These are phyloP conservation scores for Geopyxis carbonaria DNA, from an alignment of 495 filamentous ascomycete species.

Conservation along the genomic window DNA sequence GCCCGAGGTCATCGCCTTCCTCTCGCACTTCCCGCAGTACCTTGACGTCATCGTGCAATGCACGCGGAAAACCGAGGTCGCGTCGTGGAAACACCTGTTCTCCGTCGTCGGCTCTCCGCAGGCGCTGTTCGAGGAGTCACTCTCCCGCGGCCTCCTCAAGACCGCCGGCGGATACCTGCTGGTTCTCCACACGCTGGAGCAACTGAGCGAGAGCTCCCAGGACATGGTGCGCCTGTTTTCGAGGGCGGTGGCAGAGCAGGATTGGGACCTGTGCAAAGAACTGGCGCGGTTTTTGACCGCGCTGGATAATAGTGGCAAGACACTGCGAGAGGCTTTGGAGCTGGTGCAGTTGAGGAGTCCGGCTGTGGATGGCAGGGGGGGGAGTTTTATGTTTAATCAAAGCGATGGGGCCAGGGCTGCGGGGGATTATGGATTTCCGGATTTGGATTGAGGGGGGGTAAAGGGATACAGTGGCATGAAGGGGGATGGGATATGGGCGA, in stretches of 20 bases:
- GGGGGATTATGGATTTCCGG: constrained; percentile 16
- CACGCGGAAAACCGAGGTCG: constrained; percentile 89
- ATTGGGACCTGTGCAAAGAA: constrained; percentile 96
- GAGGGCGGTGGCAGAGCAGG: constrained; percentile 63
- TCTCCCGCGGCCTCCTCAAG: constrained; percentile 70
- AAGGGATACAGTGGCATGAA: too few relatives aligned
- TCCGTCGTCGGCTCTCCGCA: constrained; percentile 73
- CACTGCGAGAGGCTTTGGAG: constrained; percentile 59
- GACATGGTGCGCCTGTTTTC: constrained; percentile 67
- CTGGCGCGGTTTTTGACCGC: constrained; percentile 84
- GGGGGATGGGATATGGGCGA: too few relatives aligned
- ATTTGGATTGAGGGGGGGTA: too few relatives aligned
- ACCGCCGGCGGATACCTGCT: constrained; percentile 92
- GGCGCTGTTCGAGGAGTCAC: constrained; percentile 78
- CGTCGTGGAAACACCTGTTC: constrained; percentile 89
- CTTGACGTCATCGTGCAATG: constrained; percentile 94
- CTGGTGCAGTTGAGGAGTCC: constrained; percentile 43
- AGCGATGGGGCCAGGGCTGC: constrained; percentile 15
- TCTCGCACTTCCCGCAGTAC: constrained; percentile 76
- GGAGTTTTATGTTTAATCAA: constrained; percentile 33
- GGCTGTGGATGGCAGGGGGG: constrained; percentile 25
- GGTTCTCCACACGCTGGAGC: constrained; percentile 87
- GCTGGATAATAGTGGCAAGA: constrained; percentile 70
- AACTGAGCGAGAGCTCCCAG: constrained; percentile 57
- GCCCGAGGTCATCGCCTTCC: constrained; percentile 70